Conservation (phyloP, 352 stramenopile genomes). For the Aphanomyces astaci region DNA sequence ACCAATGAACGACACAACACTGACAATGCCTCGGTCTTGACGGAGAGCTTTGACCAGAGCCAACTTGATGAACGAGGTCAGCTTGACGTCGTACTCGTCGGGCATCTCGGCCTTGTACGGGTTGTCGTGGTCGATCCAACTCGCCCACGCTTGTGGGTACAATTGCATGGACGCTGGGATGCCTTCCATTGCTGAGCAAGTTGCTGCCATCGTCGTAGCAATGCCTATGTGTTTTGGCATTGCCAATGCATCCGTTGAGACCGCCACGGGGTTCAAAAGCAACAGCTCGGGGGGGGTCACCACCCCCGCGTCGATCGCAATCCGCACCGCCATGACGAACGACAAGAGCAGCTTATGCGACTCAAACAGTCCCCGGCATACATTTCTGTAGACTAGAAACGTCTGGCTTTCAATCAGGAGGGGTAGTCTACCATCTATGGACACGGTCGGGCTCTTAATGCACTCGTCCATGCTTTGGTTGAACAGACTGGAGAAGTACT, state of each 20-base stretch:
- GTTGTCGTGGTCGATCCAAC: background rate
- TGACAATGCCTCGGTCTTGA: constrained; percentile 38
- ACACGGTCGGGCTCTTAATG: background rate
- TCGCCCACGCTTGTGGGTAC: background rate
- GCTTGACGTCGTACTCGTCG: constrained; percentile 26
- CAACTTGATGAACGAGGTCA: constrained; percentile 44
- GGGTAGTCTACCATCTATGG: constrained; percentile 50
- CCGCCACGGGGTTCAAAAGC: constrained; percentile 75
- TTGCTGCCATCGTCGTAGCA: background rate
- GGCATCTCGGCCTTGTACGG: constrained; percentile 33
- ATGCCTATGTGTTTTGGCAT: background rate
- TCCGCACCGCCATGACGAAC: constrained; percentile 91
- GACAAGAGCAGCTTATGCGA: constrained; percentile 91
- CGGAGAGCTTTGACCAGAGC: constrained; percentile 53
- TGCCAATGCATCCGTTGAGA: background rate
- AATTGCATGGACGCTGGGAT: background rate
- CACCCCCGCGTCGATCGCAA: constrained; percentile 70
- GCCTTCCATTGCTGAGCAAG: background rate
- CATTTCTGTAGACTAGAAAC: constrained; percentile 89
- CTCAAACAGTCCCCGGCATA: constrained; percentile 91
- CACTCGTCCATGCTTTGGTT: constrained; percentile 77
- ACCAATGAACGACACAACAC: constrained; percentile 36
- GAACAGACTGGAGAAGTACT: constrained; percentile 89
- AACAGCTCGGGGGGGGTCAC: constrained; percentile 79
- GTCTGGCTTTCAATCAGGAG: constrained; percentile 87